Percentiles rank a stretch among this genome's conserved stretches.
Evolutionary conservation across 495 filamentous ascomycete genomes (phyloP).

Genomic region (Talaromyces trachyspermus): DNA sequence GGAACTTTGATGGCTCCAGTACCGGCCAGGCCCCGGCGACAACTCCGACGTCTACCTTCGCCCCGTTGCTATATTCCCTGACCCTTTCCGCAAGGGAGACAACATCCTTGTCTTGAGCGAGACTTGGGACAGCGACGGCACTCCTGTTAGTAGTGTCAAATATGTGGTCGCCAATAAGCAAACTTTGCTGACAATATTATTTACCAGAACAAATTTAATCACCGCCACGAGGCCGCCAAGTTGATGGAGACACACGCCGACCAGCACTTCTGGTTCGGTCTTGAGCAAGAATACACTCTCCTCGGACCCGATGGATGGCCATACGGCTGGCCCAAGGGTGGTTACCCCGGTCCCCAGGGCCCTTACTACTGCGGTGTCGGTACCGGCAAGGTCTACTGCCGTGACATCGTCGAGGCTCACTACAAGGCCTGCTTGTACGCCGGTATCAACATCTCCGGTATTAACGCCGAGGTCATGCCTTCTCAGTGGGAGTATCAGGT

Average conservation of each 20-base stretch:
- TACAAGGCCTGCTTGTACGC: conserved; percentile 95
- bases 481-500: conserved; percentile 99
- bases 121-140: conserved; percentile 94
- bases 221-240: conserved; percentile 80
- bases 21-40: conserved; percentile 88
- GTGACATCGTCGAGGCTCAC: conserved; percentile 97
- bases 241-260: conserved; percentile 82
- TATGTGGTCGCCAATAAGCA: too few relatives aligned
- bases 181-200: too few relatives aligned
- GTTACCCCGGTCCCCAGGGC: conserved; percentile 94
- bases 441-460: conserved; percentile 90
- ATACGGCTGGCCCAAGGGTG: conserved; percentile 89
- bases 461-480: conserved; percentile 98
- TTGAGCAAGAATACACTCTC: conserved; percentile 96
- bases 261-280: conserved; percentile 92
- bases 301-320: conserved; percentile 82
- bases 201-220: conserved; percentile 99
- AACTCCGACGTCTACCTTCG: conserved; percentile 98
- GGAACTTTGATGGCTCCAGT: conserved; percentile 98
- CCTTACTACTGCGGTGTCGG: conserved; percentile 99
- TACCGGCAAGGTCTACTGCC: conserved; percentile 93
- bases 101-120: conserved; percentile 94
- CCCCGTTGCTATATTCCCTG: conserved; percentile 82
- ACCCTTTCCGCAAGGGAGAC: conserved; percentile 77
- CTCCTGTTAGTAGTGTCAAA: too few relatives aligned